Percentiles rank a stretch among this genome's conserved stretches.
These are phyloP conservation scores for Xylaria palmicola DNA, from an alignment of 495 filamentous ascomycete genomes.

Conservation along the genomic window DNA sequence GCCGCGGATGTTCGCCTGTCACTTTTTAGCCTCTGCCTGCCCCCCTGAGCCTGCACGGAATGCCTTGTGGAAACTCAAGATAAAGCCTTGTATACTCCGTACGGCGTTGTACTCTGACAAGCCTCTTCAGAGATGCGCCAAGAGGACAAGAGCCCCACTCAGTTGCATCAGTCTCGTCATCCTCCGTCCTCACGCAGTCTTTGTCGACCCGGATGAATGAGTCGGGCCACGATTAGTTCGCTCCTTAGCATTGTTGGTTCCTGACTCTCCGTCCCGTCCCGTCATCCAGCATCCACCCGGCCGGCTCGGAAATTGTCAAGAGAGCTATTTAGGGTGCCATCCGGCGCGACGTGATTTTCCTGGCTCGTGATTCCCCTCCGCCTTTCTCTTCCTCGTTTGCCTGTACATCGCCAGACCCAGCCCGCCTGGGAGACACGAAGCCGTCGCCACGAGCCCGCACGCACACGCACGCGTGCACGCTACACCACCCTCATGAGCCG, in stretches of 20 bases:
- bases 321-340: background rate
- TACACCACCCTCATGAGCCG: constrained; percentile 11
- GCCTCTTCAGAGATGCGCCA: too few relatives aligned
- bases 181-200: background rate
- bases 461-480: too few relatives aligned
- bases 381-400: too few relatives aligned
- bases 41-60: background rate
- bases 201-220: background rate
- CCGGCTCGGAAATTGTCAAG: background rate
- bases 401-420: background rate
- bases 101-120: too few relatives aligned
- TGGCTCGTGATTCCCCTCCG: background rate
- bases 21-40: background rate
- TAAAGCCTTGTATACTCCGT: background rate
- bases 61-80: background rate
- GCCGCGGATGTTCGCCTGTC: background rate
- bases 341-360: background rate
- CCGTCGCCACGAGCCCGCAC: background rate
- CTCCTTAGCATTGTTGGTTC: background rate
- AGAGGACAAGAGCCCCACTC: background rate
- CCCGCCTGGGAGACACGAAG: background rate
- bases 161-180: constrained; percentile 9
- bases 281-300: background rate
- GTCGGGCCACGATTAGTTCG: background rate
- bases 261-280: background rate